Evolutionary conservation across 306 rosid species (phyloP).

Genomic region (Citrullus mucosospermus): DNA sequence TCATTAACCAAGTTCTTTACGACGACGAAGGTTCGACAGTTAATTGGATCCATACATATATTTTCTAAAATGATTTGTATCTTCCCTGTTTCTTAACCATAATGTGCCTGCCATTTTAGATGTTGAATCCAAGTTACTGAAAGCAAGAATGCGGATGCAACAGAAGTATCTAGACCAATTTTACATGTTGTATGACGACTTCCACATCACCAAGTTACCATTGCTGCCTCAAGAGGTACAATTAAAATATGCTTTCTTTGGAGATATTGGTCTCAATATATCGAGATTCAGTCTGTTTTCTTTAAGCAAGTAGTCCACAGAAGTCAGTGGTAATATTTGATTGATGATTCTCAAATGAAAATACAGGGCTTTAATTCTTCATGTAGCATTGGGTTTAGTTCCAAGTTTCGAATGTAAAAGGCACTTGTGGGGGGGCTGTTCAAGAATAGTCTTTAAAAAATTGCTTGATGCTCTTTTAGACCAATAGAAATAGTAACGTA

Average conservation of each 20-base stretch:
- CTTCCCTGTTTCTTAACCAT: not conserved
- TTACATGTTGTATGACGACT: slow-evolving; percentile 94
- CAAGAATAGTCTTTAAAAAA: not conserved
- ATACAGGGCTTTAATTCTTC: not conserved
- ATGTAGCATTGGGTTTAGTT: not conserved
- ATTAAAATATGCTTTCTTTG: slow-evolving; percentile 7
- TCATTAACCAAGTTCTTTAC: slow-evolving; percentile 86
- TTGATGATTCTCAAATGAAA: not conserved
- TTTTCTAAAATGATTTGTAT: not conserved
- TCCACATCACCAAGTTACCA: slow-evolving; percentile 82
- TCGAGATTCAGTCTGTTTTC: not conserved
- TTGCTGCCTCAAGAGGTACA: slow-evolving; percentile 89
- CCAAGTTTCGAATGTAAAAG: not conserved
- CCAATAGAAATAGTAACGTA: not conserved
- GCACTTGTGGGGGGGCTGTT: not conserved
- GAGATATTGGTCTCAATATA: not conserved
- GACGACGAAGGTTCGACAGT: slow-evolving; percentile 60
- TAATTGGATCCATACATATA: not conserved
- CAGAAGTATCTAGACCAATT: slow-evolving; percentile 85
- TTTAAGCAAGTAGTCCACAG: not conserved
- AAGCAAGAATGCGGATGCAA: slow-evolving; percentile 99
- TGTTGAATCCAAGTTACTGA: slow-evolving; percentile 73
- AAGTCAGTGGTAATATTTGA: not conserved
- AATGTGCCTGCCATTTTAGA: slow-evolving; percentile 28
- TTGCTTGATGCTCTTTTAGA: not conserved